Conservation (phyloP, 495 filamentous ascomycete genomes). For the Xylaria intraflava region DNA sequence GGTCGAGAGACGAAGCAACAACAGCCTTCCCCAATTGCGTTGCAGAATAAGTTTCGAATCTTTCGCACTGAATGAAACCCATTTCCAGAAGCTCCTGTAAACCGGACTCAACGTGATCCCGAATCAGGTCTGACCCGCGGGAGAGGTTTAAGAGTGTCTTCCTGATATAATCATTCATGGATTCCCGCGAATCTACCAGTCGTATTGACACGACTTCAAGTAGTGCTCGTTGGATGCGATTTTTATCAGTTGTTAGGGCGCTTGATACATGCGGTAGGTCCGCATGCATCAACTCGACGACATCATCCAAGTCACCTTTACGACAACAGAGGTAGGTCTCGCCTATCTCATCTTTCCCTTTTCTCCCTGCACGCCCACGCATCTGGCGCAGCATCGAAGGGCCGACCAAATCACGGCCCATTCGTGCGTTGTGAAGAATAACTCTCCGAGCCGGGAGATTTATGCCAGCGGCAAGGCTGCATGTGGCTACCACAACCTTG, state of each 20-base stretch:
- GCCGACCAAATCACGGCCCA: slow-evolving; percentile 71
- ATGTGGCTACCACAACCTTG: slow-evolving; percentile 73
- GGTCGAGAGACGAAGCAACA: slow-evolving; percentile 65
- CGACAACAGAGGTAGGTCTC: slow-evolving; percentile 77
- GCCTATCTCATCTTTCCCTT: slow-evolving; percentile 74
- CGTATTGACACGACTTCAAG: slow-evolving; percentile 68
- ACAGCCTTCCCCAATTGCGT: slow-evolving; percentile 65
- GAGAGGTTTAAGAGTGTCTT: slow-evolving; percentile 61
- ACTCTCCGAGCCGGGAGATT: slow-evolving; percentile 71
- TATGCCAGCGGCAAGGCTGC: slow-evolving; percentile 78
- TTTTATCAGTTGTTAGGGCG: slow-evolving; percentile 60
- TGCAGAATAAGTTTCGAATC: slow-evolving; percentile 47
- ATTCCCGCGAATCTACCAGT: slow-evolving; percentile 60
- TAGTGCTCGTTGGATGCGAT: slow-evolving; percentile 64
- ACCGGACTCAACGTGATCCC: slow-evolving; percentile 49
- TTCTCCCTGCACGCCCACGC: slow-evolving; percentile 76
- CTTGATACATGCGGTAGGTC: slow-evolving; percentile 66
- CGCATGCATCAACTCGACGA: slow-evolving; percentile 64
- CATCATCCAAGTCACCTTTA: slow-evolving; percentile 60
- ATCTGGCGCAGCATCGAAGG: slow-evolving; percentile 74
- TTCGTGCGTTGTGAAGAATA: slow-evolving; percentile 69
- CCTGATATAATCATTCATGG: slow-evolving; percentile 64
- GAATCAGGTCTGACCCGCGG: slow-evolving; percentile 35
- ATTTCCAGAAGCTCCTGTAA: slow-evolving; percentile 47
- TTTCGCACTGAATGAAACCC: slow-evolving; percentile 50